Evolutionary conservation across 2,329 filamentous ascomycete genomes (phyloP).

Genomic region (Aspergillus sp.): DNA sequence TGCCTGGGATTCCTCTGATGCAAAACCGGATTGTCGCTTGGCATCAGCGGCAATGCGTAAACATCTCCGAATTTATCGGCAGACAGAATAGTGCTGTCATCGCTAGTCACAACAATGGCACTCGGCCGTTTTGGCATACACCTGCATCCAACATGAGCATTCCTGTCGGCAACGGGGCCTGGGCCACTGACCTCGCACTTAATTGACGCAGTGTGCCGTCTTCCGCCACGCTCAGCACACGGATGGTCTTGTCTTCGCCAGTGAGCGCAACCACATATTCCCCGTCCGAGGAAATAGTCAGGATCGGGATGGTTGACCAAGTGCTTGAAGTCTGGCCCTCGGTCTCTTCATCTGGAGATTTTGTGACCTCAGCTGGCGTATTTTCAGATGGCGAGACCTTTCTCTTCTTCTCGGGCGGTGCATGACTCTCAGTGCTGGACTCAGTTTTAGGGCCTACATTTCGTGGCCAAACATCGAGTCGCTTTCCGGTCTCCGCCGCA

Average conservation of each 20-base stretch:
- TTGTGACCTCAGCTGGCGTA: constrained; percentile 7
- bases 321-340: constrained; percentile 13
- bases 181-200: constrained; percentile 56
- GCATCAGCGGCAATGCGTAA: constrained; percentile 70
- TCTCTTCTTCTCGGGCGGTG: constrained; percentile 36
- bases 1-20: constrained; percentile 21
- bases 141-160: constrained; percentile 36
- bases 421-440: constrained; percentile 19
- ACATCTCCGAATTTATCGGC: constrained; percentile 98
- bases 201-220: constrained; percentile 55
- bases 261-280: constrained; percentile 68
- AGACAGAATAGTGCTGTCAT: constrained; percentile 63
- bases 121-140: constrained; percentile 84
- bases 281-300: constrained; percentile 56
- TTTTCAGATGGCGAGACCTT: constrained; percentile 28
- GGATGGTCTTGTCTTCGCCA: constrained; percentile 82
- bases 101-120: constrained; percentile 59
- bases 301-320: constrained; percentile 56
- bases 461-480: constrained; percentile 53
- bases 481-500: constrained; percentile 46
- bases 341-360: constrained; percentile 7
- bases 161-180: background rate
- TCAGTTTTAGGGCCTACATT: constrained; percentile 19
- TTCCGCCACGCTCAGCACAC: constrained; percentile 63
- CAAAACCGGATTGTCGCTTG: constrained; percentile 24